phyloP scores from a whole-genome alignment of 176 grass and related monocot genomes.

The Guadua angustifolia region DNA sequence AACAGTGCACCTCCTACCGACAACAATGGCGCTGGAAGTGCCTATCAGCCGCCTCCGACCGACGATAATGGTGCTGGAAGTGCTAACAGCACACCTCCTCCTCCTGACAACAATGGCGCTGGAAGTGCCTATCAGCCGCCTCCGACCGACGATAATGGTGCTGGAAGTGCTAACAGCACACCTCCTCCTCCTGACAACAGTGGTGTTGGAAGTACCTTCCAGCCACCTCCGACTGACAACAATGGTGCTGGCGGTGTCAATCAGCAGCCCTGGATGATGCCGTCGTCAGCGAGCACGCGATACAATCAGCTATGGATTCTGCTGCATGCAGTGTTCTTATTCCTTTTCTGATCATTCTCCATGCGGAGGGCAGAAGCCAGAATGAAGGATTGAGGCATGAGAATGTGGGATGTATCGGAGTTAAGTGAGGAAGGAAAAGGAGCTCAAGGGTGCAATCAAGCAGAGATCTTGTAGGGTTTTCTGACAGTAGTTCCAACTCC shows the following conservation, averaged over 20 bases:
- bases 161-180: not conserved
- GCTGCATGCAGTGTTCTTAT: conserved; percentile 31
- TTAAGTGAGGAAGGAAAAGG: not conserved
- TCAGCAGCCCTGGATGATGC: conserved; percentile 27
- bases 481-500: conserved; percentile 8
- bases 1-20: conserved; percentile 15
- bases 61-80: no score
- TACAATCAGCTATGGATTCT: conserved; percentile 20
- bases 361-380: not conserved
- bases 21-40: conserved; percentile 20
- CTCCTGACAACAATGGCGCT: not conserved
- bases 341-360: conserved; percentile 29
- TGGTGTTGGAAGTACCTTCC: not conserved
- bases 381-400: no score
- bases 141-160: not conserved
- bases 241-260: not conserved
- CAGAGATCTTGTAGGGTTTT: conserved; percentile 34
- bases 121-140: conserved; percentile 7
- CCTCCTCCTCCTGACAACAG: not conserved
- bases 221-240: not conserved
- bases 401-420: not conserved
- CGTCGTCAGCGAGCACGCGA: conserved; percentile 29
- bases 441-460: not conserved
- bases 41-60: not conserved
- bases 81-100: not conserved